Conservation (phyloP, 768 basidiomycete species). For the Xerocomellus intermedius region DNA sequence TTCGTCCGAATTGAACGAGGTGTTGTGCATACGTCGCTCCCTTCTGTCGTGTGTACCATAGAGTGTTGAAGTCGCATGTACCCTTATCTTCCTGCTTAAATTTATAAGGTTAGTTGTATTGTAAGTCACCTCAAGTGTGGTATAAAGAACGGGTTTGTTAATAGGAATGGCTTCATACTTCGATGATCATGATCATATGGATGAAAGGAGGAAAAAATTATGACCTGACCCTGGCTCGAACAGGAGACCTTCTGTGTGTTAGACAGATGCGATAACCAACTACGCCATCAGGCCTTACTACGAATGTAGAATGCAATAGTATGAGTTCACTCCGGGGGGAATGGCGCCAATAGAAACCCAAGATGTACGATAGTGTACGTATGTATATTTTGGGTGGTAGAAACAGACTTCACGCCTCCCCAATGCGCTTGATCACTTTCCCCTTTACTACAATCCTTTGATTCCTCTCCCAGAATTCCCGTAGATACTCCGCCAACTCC, state of each 20-base stretch:
- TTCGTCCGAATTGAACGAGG: slow-evolving; percentile 4
- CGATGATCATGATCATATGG: too few relatives aligned
- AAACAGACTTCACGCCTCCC: slow-evolving; percentile 36
- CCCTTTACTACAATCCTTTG: slow-evolving; percentile 63
- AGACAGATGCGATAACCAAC: slow-evolving; percentile 81
- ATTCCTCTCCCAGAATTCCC: slow-evolving; percentile 91
- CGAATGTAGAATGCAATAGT: background rate
- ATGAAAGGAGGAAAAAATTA: background rate
- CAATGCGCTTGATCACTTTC: slow-evolving; percentile 50
- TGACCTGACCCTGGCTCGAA: slow-evolving; percentile 59
- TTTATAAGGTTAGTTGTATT: background rate
- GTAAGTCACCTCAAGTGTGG: background rate
- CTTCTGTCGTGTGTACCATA: slow-evolving; percentile 16
- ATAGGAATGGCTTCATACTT: too few relatives aligned
- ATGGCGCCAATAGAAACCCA: too few relatives aligned
- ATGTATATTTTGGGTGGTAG: background rate
- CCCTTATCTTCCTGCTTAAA: slow-evolving; percentile 17
- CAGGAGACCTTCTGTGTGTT: slow-evolving; percentile 75
- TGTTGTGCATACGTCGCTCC: background rate
- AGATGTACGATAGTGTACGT: background rate
- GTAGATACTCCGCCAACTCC: slow-evolving; percentile 71
- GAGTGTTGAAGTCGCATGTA: slow-evolving; percentile 28
- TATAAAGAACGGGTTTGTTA: background rate
- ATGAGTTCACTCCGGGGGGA: background rate
- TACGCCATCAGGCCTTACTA: slow-evolving; percentile 30